phyloP scores from a whole-genome alignment of 352 stramenopile species.

The Phytophthora megakarya region DNA sequence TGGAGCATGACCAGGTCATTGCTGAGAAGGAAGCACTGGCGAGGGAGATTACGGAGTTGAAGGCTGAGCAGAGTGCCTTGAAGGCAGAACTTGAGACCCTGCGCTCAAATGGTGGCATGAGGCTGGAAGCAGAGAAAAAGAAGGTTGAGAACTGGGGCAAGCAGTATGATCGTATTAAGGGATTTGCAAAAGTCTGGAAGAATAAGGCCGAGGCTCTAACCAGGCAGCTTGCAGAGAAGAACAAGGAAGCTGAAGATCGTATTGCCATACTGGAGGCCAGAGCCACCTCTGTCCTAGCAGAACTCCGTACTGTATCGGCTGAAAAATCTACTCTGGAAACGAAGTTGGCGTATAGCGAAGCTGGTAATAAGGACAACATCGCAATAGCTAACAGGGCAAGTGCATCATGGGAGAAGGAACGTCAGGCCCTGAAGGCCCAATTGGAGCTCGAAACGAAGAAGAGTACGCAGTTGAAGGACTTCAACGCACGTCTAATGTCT shows the following conservation, averaged over 20 bases:
- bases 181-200: conserved; percentile 86
- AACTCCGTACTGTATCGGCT: conserved; percentile 33
- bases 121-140: conserved; percentile 65
- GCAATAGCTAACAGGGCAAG: conserved; percentile 37
- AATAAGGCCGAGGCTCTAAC: conserved; percentile 67
- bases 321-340: conserved; percentile 56
- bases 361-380: conserved; percentile 42
- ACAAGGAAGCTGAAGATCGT: conserved; percentile 65
- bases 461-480: conserved; percentile 69
- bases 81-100: conserved; percentile 57
- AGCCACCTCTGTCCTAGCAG: conserved; percentile 37
- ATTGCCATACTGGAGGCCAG: conserved; percentile 51
- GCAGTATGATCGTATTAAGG: conserved; percentile 82
- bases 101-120: conserved; percentile 49
- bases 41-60: conserved; percentile 52
- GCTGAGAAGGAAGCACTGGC: conserved; percentile 58
- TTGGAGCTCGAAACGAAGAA: conserved; percentile 75
- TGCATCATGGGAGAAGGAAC: conserved; percentile 61
- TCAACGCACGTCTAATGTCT: conserved; percentile 72
- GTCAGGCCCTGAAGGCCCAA: conserved; percentile 55
- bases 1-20: conserved; percentile 71
- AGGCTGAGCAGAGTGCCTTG: conserved; percentile 44
- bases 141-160: conserved; percentile 74
- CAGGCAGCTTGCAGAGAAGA: conserved; percentile 73
- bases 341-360: conserved; percentile 47